phyloP scores from a whole-genome alignment of 805 yeast genomes.

The Lachancea sp. region DNA sequence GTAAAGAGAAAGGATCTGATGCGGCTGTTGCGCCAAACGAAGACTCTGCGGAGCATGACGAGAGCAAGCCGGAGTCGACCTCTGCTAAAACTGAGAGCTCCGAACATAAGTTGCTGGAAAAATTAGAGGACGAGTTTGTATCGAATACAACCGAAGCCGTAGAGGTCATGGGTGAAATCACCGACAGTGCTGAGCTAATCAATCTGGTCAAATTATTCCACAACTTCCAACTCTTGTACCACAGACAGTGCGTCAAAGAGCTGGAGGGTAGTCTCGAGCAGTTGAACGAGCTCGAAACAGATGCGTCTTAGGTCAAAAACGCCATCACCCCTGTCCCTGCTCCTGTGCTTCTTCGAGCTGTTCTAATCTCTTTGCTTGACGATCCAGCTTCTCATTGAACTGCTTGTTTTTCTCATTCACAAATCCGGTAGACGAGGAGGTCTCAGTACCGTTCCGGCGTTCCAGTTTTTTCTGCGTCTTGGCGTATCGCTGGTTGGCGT shows the following conservation, averaged over 20 bases:
- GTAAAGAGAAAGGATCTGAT: slow-evolving; percentile 13
- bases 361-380: slow-evolving; percentile 12
- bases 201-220: slow-evolving; percentile 59
- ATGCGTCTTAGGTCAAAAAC: slow-evolving; percentile 6
- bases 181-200: slow-evolving; percentile 60
- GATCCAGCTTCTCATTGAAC: slow-evolving; percentile 26
- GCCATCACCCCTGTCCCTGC: background rate
- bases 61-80: background rate
- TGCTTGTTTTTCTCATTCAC: slow-evolving; percentile 30
- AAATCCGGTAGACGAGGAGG: slow-evolving; percentile 13
- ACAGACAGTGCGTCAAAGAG: slow-evolving; percentile 45
- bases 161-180: slow-evolving; percentile 66
- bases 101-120: slow-evolving; percentile 40
- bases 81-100: slow-evolving; percentile 21
- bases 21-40: background rate
- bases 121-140: slow-evolving; percentile 72
- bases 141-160: slow-evolving; percentile 74
- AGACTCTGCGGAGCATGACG: too few relatives aligned
- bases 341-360: background rate
- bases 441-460: slow-evolving; percentile 1
- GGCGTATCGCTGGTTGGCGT: slow-evolving; percentile 18
- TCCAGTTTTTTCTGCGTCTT: slow-evolving; percentile 16
- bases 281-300: slow-evolving; percentile 27
- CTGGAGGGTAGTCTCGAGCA: slow-evolving; percentile 41
- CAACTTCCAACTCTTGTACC: slow-evolving; percentile 62